These are phyloP conservation scores for Diatrype stigma DNA, from an alignment of 2,329 filamentous ascomycete species.

Conservation along the genomic window DNA sequence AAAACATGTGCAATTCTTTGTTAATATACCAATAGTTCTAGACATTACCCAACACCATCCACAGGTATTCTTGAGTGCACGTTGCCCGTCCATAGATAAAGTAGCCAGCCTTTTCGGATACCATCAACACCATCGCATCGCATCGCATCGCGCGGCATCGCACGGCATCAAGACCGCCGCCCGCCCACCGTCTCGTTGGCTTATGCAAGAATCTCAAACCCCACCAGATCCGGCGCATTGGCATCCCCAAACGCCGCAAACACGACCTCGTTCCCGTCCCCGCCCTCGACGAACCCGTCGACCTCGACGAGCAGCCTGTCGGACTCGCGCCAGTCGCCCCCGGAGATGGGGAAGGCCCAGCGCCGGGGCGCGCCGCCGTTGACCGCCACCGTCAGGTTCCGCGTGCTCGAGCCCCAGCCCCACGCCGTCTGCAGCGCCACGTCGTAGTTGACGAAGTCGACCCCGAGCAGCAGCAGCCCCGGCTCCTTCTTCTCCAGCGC, in stretches of 20 bases:
- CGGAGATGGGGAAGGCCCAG: slow-evolving; percentile 47
- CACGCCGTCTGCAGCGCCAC: slow-evolving; percentile 39
- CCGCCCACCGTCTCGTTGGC: no score
- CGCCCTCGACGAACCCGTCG: slow-evolving; percentile 40
- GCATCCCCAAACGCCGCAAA: slow-evolving; percentile 25
- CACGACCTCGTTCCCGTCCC: slow-evolving; percentile 29
- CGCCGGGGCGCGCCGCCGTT: slow-evolving; percentile 38
- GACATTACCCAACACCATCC: no score
- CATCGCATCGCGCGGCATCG: no score
- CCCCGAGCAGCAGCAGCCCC: slow-evolving; percentile 35
- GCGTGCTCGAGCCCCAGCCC: slow-evolving; percentile 41
- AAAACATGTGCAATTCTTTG: no score
- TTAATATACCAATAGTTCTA: no score
- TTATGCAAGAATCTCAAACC: slow-evolving; percentile 33
- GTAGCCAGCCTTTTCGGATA: no score
- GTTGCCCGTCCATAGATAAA: no score
- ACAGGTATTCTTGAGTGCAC: no score
- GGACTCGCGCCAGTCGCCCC: slow-evolving; percentile 47
- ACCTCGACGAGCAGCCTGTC: slow-evolving; percentile 40
- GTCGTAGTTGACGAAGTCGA: slow-evolving; percentile 52
- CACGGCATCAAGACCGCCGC: no score
- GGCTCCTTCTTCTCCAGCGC: slow-evolving; percentile 15
- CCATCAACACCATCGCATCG: no score
- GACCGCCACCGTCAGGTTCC: slow-evolving; percentile 46
- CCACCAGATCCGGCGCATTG: slow-evolving; percentile 40